A percentile compares a stretch with the other conserved stretches of the same genome.
phyloP scores from a whole-genome alignment of 257 asterid species.

The Pogostemon cablin region DNA sequence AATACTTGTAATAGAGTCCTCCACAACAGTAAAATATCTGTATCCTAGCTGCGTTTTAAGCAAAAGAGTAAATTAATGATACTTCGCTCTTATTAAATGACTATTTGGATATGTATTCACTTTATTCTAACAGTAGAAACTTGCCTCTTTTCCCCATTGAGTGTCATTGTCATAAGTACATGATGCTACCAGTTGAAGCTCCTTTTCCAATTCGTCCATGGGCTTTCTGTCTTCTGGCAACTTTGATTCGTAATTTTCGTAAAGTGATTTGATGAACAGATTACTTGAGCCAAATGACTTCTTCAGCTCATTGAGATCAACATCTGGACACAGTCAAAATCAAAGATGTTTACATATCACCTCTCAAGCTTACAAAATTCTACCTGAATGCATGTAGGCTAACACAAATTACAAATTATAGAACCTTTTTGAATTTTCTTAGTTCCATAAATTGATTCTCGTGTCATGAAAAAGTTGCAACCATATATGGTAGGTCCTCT shows the following conservation, averaged over 20 bases:
- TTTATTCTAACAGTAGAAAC: constrained; percentile 20
- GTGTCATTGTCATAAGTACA: constrained; percentile 51
- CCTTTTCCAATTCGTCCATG: constrained; percentile 32
- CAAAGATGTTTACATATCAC: neutral
- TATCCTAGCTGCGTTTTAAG: constrained; percentile 51
- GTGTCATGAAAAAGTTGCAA: constrained; percentile 56
- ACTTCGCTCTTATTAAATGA: neutral
- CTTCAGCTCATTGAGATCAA: constrained; percentile 42
- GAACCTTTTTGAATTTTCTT: constrained; percentile 35
- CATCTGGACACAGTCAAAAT: constrained; percentile 31
- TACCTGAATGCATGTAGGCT: too few relatives aligned
- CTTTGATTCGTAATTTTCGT: constrained; percentile 29
- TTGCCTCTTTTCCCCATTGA: constrained; percentile 66
- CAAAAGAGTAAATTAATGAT: neutral
- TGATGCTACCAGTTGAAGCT: constrained; percentile 49
- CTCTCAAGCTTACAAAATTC: neutral
- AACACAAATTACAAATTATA: neutral
- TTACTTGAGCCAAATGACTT: constrained; percentile 54
- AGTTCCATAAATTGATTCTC: constrained; percentile 52
- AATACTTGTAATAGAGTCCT: constrained; percentile 53
- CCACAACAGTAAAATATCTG: constrained; percentile 49
- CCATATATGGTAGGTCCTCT: constrained; percentile 54
- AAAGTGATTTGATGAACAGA: constrained; percentile 47
- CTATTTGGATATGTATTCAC: neutral
- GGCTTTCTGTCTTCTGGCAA: constrained; percentile 31